These are phyloP conservation scores for Nothopassalora personata DNA, from an alignment of 2,329 filamentous ascomycete species.

Conservation along the genomic window DNA sequence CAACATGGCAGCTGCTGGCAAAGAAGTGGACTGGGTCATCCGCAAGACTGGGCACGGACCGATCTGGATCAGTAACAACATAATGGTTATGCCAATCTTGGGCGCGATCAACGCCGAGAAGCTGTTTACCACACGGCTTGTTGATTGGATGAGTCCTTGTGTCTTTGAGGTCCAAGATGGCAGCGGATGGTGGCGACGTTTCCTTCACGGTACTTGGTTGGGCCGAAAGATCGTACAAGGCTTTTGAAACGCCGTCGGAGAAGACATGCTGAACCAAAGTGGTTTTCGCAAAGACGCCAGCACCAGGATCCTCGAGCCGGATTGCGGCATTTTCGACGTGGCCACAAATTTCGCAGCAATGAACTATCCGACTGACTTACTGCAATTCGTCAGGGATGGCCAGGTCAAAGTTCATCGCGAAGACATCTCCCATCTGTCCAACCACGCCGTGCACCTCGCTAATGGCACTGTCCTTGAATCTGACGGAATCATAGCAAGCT, in stretches of 20 bases:
- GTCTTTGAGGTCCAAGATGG: conserved; percentile 8
- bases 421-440: conserved; percentile 9
- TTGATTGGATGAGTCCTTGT: conserved; percentile 10
- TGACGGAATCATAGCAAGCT: conserved; percentile 10
- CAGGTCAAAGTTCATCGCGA: conserved; percentile 12
- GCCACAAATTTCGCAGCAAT: conserved; percentile 6
- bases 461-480: conserved; percentile 6
- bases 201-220: conserved; percentile 11
- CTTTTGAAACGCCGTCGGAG: conserved; percentile 7
- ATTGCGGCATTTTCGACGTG: conserved; percentile 10
- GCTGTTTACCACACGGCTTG: conserved; percentile 10
- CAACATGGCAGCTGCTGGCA: conserved; percentile 10
- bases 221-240: conserved; percentile 6
- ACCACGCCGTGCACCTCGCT: conserved; percentile 5
- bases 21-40: conserved; percentile 14
- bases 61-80: conserved; percentile 7
- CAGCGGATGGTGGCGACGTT: conserved; percentile 10
- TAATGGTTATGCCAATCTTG: conserved; percentile 1
- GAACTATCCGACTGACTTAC: conserved; percentile 11
- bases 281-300: conserved; percentile 6
- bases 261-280: conserved; percentile 5
- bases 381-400: conserved; percentile 9
- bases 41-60: conserved; percentile 11
- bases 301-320: conserved; percentile 6
- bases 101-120: conserved; percentile 9